Evolutionary conservation across 1,284 basidiomycete genomes (phyloP).

Genomic region (Ustilago lituana): DNA sequence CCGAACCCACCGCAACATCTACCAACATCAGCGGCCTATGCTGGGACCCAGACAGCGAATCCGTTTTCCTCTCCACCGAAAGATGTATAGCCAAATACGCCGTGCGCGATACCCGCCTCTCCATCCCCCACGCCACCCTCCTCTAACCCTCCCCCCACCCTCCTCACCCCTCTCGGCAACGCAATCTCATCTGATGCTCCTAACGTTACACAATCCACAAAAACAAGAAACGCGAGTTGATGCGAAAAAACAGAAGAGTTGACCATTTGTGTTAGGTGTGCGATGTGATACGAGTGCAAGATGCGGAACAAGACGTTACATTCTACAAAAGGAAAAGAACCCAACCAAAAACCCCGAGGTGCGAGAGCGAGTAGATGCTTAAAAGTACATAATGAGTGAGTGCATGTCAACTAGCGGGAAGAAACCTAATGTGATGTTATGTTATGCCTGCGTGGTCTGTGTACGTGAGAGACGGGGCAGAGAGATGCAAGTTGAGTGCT

Average conservation of each 20-base stretch:
- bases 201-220: too few species aligned
- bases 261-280: background rate
- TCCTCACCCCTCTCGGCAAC: too few species aligned
- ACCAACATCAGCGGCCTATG: constrained; percentile 50
- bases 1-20: too few species aligned
- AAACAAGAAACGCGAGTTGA: too few species aligned
- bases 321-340: background rate
- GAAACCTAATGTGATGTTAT: background rate
- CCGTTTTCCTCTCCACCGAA: constrained; percentile 46
- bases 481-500: background rate
- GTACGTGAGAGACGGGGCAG: background rate
- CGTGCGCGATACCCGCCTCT: constrained; percentile 18
- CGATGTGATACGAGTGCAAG: background rate
- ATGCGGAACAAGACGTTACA: background rate
- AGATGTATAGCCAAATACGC: constrained; percentile 39
- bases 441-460: background rate
- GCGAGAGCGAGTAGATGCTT: constrained; percentile 12
- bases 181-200: too few species aligned
- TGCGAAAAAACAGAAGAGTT: too few species aligned
- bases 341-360: too few species aligned
- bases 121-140: constrained; percentile 6
- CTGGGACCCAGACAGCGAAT: constrained; percentile 51
- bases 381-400: constrained; percentile 18
- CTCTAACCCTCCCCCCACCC: constrained; percentile 8
- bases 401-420: background rate